A percentile compares a stretch with the other conserved stretches of the same genome.
These are phyloP conservation scores for Ascosphaera pollenicola DNA, from an alignment of 2,329 filamentous ascomycete species.

Conservation along the genomic window DNA sequence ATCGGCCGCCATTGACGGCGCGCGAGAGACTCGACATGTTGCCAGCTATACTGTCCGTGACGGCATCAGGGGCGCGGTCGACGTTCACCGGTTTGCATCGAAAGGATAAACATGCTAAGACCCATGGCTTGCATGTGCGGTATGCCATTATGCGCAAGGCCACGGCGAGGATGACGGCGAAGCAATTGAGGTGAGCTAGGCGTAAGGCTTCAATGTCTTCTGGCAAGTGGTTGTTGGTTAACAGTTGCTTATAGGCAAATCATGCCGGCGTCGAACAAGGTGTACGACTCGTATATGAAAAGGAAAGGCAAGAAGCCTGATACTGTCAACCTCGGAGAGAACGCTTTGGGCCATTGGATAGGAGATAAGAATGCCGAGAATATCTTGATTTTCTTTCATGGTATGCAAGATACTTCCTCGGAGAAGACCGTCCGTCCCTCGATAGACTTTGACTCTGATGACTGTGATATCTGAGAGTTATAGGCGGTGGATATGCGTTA, in stretches of 20 bases:
- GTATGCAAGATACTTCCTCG: constrained; percentile 6
- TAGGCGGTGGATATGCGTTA: constrained; percentile 34
- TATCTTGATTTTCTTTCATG: constrained; percentile 18
- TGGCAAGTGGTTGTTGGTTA: not conserved
- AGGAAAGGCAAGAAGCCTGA: constrained; percentile 10
- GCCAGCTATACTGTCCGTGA: constrained; percentile 9
- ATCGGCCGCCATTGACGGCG: constrained; percentile 10
- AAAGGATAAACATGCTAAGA: constrained; percentile 14
- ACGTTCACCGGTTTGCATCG: constrained; percentile 18
- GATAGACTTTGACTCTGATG: not conserved
- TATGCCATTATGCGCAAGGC: constrained; percentile 13
- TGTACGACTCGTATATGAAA: constrained; percentile 10
- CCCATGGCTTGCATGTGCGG: constrained; percentile 15
- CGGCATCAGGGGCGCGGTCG: constrained; percentile 10
- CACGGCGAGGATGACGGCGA: constrained; percentile 7
- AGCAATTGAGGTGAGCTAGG: constrained; percentile 1
- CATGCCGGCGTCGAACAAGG: constrained; percentile 8
- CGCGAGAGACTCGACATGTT: constrained; percentile 15
- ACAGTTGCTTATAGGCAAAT: constrained; percentile 7
- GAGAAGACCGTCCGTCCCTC: not conserved
- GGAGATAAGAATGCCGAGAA: constrained; percentile 18
- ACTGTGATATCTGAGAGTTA: not conserved
- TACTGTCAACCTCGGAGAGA: constrained; percentile 12
- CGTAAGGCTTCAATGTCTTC: not conserved
- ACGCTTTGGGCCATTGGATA: constrained; percentile 16